Evolutionary conservation across 2,329 filamentous ascomycete species (phyloP), one percentile per base, ranked within the genome.

Genomic region (Metarhizium robertsii): DNA sequence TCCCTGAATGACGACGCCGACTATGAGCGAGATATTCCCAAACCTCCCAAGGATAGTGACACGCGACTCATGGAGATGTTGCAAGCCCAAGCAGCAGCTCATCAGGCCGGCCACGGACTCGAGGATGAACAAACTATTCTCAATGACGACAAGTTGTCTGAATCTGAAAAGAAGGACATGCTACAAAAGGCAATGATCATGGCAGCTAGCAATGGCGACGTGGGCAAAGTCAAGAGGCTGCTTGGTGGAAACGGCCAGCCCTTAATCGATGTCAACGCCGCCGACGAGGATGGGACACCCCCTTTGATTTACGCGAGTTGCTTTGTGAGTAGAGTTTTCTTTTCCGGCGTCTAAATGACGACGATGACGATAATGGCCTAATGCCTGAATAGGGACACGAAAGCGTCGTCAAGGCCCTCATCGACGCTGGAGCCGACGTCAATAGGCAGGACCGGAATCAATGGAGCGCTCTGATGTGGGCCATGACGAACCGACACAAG

Each of bases 401-500:
- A 71, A 81, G 86, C 50, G 92, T 96, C 4, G 94, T 97, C 29
- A 81, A 87, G 57, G 84, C 87, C 42, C 80, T 99, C 53, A 83
- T 99, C 53, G 83, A 90, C 57, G 90, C 90, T 10, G 92, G 92
- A 29, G 92, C 87, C 43, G 83, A 90, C 64, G 91, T 97, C 53
- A 91, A 99, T 73, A 87, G 87, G 64, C 92, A 97, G 71, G 94
- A 99, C 68, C 88, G 87, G 60, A 97, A 97, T 67, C 87, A 95
- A 67, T 99, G 94, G 94, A 97, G 90, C 65, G 89, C 94, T 14
- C 78, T 99, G 58, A 99, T 99, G 92, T 99, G 94, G 94, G 92
- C 94, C 52, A 97, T 97, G 90, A 99, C 94, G 55, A 99, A 99
- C 71, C 79, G 92, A 56, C 94, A 99, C 73, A 97, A 97, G 73